Conservation (phyloP, 1,284 basidiomycete species). For the Leccinum ponderosum region DNA sequence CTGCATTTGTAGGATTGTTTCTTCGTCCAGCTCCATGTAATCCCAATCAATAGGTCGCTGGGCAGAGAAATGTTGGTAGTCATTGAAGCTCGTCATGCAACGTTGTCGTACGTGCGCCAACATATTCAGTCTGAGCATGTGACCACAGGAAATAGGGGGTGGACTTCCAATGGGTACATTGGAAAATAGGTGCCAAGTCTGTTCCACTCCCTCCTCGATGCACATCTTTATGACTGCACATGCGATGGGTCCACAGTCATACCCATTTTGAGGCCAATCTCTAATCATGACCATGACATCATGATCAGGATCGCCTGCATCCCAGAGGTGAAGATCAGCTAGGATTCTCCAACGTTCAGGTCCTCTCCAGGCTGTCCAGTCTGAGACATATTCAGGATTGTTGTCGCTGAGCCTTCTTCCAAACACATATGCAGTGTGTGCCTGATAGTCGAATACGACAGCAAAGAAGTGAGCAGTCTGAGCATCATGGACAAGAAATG, state of each 20-base stretch:
- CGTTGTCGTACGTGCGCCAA: not conserved
- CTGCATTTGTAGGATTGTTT: not conserved
- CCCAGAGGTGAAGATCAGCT: constrained; percentile 9
- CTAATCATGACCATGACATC: not conserved
- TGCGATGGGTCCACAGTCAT: constrained; percentile 5
- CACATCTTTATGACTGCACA: constrained; percentile 1
- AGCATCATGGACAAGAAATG: not conserved
- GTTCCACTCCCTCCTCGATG: not conserved
- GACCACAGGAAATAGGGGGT: constrained; percentile 5
- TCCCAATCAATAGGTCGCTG: not conserved
- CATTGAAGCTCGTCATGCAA: not conserved
- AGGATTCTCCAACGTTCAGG: constrained; percentile 5
- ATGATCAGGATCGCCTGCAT: not conserved
- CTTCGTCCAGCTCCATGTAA: not conserved
- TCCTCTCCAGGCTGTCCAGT: constrained; percentile 7
- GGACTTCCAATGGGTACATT: not conserved
- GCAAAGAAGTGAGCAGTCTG: constrained; percentile 7
- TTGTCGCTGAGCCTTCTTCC: not conserved
- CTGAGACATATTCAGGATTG: not conserved
- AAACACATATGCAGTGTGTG: constrained; percentile 1
- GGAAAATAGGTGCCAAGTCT: not conserved
- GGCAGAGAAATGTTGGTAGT: constrained; percentile 7
- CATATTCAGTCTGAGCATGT: constrained; percentile 3
- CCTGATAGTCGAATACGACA: constrained; percentile 11
- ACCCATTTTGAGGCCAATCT: constrained; percentile 17